A percentile compares a stretch with the other conserved stretches of the same genome.
These are phyloP conservation scores for Talaromyces sp. DNA, from an alignment of 2,329 filamentous ascomycete genomes.

Conservation along the genomic window DNA sequence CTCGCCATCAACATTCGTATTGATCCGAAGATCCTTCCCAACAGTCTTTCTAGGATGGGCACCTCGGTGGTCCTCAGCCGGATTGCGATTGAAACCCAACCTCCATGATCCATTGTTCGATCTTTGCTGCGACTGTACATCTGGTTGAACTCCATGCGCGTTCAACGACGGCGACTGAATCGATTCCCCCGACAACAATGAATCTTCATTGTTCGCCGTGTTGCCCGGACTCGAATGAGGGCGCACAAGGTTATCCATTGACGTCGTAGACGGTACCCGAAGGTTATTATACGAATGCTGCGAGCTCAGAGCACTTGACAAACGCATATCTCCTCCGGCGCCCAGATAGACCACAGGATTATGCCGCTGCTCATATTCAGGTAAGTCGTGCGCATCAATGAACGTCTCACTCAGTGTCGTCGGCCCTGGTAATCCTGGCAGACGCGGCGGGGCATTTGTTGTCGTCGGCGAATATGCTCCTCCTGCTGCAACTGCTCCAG, in stretches of 20 bases:
- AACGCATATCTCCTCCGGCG: slow-evolving; percentile 12
- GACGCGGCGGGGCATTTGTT: slow-evolving; percentile 30
- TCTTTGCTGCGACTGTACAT: slow-evolving; percentile 9
- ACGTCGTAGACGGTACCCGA: slow-evolving; percentile 25
- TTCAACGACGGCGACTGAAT: slow-evolving; percentile 29
- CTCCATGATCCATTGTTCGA: slow-evolving; percentile 16
- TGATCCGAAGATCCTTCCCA: slow-evolving; percentile 15
- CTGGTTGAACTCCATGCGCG: slow-evolving; percentile 4
- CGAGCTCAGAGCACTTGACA: slow-evolving; percentile 19
- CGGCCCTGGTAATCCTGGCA: slow-evolving; percentile 32
- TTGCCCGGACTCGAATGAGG: slow-evolving; percentile 34
- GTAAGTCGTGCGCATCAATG: slow-evolving; percentile 21
- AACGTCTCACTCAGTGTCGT: slow-evolving; percentile 29
- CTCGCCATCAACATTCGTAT: slow-evolving; percentile 15
- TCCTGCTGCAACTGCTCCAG: slow-evolving; percentile 6
- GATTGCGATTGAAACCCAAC: slow-evolving; percentile 14
- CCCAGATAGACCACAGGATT: neutral
- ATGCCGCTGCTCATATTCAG: neutral
- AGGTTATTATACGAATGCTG: slow-evolving; percentile 31
- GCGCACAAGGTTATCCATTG: slow-evolving; percentile 26
- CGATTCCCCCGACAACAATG: slow-evolving; percentile 26
- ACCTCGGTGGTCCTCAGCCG: slow-evolving; percentile 4
- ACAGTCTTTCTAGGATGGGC: neutral
- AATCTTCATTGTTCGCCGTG: slow-evolving; percentile 21
- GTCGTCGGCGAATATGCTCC: slow-evolving; percentile 13